These are phyloP conservation scores for Sugiyamaella grinbergsii DNA, from an alignment of 1,139 yeast species.

Conservation along the genomic window DNA sequence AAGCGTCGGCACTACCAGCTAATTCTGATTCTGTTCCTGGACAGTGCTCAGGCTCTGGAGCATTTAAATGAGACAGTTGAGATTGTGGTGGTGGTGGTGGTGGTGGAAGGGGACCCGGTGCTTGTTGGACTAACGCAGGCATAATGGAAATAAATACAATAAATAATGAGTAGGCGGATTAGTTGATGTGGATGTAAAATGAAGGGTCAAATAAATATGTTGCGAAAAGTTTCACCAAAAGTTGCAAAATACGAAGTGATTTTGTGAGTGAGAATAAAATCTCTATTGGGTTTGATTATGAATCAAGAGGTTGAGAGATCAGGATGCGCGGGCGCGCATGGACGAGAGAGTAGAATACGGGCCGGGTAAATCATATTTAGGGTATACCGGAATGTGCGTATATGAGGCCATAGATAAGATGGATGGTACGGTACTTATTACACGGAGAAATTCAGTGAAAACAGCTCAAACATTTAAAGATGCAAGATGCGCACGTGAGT, in stretches of 20 bases:
- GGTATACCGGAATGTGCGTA: neutral
- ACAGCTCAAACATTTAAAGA: neutral
- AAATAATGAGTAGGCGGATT: neutral
- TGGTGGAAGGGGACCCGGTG: too few relatives aligned
- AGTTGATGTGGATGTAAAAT: too few relatives aligned
- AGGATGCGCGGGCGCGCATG: neutral
- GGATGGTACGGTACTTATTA: too few relatives aligned
- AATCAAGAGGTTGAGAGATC: neutral
- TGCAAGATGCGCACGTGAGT: neutral
- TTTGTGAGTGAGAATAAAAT: too few relatives aligned
- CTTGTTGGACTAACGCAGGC: slow-evolving; percentile 24
- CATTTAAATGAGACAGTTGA: slow-evolving; percentile 28
- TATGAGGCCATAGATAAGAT: too few relatives aligned
- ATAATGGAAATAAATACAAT: slow-evolving; percentile 12
- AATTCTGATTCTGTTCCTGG: slow-evolving; percentile 95
- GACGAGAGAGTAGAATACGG: too few relatives aligned
- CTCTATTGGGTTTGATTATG: slow-evolving; percentile 4
- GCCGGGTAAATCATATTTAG: slow-evolving; percentile 1
- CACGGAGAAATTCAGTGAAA: neutral
- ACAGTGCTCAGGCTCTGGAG: slow-evolving; percentile 82
- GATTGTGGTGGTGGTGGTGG: slow-evolving; percentile 11
- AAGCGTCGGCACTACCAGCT: slow-evolving; percentile 94
- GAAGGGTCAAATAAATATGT: too few relatives aligned
- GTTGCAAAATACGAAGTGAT: too few relatives aligned
- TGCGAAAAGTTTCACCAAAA: too few relatives aligned